phyloP scores from a whole-genome alignment of 192 early-diverging fungal genomes.

The Podila epicladia region DNA sequence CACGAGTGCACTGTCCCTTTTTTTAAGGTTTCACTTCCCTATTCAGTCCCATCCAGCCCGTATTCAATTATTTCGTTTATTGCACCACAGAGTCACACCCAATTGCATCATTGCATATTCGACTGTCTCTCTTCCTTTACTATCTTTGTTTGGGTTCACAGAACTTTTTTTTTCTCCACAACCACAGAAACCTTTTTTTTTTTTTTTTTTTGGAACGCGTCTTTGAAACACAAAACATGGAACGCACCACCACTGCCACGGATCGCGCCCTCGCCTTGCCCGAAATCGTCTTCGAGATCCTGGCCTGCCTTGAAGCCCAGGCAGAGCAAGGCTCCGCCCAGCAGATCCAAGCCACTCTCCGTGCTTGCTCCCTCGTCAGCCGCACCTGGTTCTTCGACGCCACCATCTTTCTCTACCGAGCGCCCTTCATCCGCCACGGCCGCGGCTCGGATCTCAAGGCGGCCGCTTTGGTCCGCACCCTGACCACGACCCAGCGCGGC shows the following conservation, averaged over 20 bases:
- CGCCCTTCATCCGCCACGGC: constrained; percentile 37
- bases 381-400: constrained; percentile 53
- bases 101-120: neutral
- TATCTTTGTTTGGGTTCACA: neutral
- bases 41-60: neutral
- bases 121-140: neutral
- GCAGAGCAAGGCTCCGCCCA: constrained; percentile 33
- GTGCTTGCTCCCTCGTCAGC: constrained; percentile 42
- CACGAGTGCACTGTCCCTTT: neutral
- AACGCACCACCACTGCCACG: constrained; percentile 9
- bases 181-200: too few species aligned
- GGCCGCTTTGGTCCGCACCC: constrained; percentile 30
- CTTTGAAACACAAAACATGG: too few species aligned
- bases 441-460: constrained; percentile 39
- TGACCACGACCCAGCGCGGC: constrained; percentile 41
- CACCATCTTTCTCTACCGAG: constrained; percentile 44
- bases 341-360: constrained; percentile 36
- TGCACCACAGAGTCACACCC: neutral
- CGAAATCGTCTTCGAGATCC: constrained; percentile 50
- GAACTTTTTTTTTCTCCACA: too few species aligned
- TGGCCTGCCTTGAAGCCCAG: constrained; percentile 43
- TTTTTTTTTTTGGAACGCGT: too few species aligned
- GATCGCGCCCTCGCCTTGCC: constrained; percentile 43
- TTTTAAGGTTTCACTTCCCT: neutral
- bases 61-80: neutral